A percentile compares a stretch with the other conserved stretches of the same genome.
phyloP scores from a whole-genome alignment of 768 basidiomycete genomes.

The Nidula microcarpa region DNA sequence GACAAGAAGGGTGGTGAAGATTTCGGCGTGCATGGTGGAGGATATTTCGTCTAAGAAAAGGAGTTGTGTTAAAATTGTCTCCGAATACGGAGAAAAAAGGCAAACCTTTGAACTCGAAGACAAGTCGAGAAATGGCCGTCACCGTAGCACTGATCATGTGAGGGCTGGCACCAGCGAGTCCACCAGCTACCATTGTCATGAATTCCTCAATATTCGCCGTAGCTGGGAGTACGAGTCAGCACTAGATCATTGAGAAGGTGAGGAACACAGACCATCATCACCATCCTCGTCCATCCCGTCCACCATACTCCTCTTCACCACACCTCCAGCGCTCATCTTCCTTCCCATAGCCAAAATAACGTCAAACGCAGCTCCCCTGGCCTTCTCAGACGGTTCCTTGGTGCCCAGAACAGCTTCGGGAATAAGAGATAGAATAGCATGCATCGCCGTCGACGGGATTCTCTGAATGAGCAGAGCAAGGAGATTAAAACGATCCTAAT shows the following conservation, averaged over 20 bases:
- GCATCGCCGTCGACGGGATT: constrained; percentile 69
- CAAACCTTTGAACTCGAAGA: constrained; percentile 95
- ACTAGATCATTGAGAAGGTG: background rate
- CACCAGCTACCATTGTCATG: constrained; percentile 95
- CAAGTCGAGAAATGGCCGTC: constrained; percentile 87
- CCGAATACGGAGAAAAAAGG: background rate
- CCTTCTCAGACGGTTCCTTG: constrained; percentile 95
- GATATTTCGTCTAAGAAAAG: constrained; percentile 58
- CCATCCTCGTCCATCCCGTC: constrained; percentile 82
- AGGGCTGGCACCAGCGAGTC: constrained; percentile 87
- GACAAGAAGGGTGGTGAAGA: constrained; percentile 81
- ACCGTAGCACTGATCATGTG: constrained; percentile 99
- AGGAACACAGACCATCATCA: constrained; percentile 34
- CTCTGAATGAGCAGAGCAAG: constrained; percentile 64
- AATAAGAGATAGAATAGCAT: constrained; percentile 84
- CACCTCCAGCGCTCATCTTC: constrained; percentile 87
- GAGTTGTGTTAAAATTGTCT: background rate
- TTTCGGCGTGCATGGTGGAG: constrained; percentile 71
- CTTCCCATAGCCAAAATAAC: constrained; percentile 86
- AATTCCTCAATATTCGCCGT: constrained; percentile 85
- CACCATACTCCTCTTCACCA: constrained; percentile 71
- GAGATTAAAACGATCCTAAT: constrained; percentile 79
- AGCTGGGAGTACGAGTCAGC: constrained; percentile 26
- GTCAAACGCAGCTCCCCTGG: constrained; percentile 86
- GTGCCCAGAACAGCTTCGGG: constrained; percentile 94